Base-by-base conservation (phyloP, 1,139 yeast genomes). In the Meyerozyma smithsonii region DNA sequence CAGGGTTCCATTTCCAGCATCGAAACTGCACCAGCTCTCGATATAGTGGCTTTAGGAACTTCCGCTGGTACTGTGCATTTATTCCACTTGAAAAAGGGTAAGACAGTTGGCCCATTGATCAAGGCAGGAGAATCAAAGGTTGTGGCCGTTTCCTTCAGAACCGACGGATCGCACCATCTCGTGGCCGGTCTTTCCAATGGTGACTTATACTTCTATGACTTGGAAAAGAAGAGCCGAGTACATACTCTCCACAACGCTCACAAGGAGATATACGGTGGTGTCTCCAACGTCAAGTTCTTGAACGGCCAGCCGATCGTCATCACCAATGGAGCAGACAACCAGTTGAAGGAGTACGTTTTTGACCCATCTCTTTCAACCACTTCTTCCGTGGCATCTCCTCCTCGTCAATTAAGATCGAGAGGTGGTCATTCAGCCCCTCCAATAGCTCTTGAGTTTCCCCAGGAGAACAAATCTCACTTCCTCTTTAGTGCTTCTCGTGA, bases 351-450 rank as follows among this genome's bases (percentile, higher is more conserved):
- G 61, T 85, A 73, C 55, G 97, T 90, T 0, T 94, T 94, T 63
- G 99, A 92, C 62, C 96, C 97, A 3, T 76, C 92, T 3, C 68
- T 89, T 42, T 79, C 92, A 0, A 71, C 84, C 12, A 67, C 83
- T n/a, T 77, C 80, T 48, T 61, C 81, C 0, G 79, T 88, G 24
- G 81, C 84, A 5, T 79, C 94, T 5, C 96, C 97, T 1, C 98
- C 98, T 32, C 81, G 98, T 57, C 81, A 84, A 46, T 72, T 94
- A 52, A 79, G 98, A 60, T 85, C 95, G 0, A 78, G 98, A 58
- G 97, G 97, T 51, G 99, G 99, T 11, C 98, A 94, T 60, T 81
- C 96, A 3, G 84, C 88, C 17, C 96, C 98, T 5, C 95, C 98
- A 3, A 72, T 84, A 1, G 64, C 79, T 10, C 81, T 94, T 37